Conservation (phyloP, 2,329 filamentous ascomycete genomes). For the Paecilomyces sp. region DNA sequence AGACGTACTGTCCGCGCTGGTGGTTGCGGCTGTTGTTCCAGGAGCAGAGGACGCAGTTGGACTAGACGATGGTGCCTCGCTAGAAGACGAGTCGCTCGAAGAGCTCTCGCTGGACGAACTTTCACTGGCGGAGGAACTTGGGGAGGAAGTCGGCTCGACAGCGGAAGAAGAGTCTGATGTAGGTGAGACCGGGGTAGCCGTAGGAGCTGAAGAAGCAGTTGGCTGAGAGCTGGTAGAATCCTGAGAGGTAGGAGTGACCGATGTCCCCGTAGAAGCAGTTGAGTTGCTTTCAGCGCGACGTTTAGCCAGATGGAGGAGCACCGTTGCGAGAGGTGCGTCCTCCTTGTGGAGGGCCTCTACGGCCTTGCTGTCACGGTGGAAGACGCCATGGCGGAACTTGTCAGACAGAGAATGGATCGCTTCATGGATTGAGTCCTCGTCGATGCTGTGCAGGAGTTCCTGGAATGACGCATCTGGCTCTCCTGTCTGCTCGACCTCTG, state of each 20-base stretch:
- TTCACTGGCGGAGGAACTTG: not conserved
- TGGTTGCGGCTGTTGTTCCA: conserved; percentile 11
- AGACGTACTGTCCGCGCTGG: conserved; percentile 5
- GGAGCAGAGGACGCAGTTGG: conserved; percentile 10
- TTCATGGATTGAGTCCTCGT: conserved; percentile 56
- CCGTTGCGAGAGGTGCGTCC: conserved; percentile 55
- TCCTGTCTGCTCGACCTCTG: not conserved
- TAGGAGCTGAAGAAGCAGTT: not conserved
- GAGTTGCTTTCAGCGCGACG: conserved; percentile 34
- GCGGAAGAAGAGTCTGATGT: conserved; percentile 9
- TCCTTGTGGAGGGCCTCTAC: conserved; percentile 56
- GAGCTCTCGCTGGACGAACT: not conserved
- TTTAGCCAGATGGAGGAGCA: conserved; percentile 58
- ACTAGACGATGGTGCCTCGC: not conserved
- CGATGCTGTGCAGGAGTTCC: conserved; percentile 50
- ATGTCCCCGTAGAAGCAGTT: conserved; percentile 9
- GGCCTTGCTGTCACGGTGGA: conserved; percentile 56
- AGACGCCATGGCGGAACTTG: conserved; percentile 62
- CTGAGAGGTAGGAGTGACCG: conserved; percentile 1
- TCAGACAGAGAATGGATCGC: conserved; percentile 58
- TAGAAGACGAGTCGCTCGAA: not conserved
- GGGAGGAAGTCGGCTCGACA: not conserved
- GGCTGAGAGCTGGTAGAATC: conserved; percentile 5
- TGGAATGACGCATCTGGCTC: conserved; percentile 34
- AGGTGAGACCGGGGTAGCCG: conserved; percentile 1